Conservation (phyloP, 73 alveolate genomes). For the Uronychia binucleata region DNA sequence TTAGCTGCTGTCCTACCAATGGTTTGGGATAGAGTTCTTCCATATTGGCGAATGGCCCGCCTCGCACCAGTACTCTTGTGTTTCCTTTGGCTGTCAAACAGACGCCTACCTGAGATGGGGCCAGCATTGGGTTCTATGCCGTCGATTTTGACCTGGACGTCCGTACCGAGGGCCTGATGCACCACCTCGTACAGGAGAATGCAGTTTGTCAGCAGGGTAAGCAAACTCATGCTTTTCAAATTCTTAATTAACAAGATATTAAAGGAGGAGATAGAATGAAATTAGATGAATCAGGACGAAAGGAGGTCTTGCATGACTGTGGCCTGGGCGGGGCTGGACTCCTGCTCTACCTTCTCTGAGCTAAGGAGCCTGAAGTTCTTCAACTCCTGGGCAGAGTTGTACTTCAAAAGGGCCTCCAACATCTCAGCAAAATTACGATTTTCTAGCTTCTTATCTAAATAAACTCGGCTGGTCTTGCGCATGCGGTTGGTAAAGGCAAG, state of each 20-base stretch:
- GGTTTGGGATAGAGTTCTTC: conserved; percentile 70
- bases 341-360: background rate
- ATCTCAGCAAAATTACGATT: background rate
- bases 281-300: background rate
- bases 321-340: background rate
- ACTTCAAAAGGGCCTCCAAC: background rate
- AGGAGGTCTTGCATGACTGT: background rate
- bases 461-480: background rate
- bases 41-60: conserved; percentile 66
- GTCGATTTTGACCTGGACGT: background rate
- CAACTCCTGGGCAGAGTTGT: background rate
- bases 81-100: conserved; percentile 36
- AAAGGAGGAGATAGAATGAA: background rate
- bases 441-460: background rate
- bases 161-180: background rate
- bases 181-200: background rate
- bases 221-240: background rate
- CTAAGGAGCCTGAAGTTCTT: background rate
- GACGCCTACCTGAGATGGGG: conserved; percentile 61
- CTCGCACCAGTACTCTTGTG: conserved; percentile 91
- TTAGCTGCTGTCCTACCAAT: background rate
- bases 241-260: background rate
- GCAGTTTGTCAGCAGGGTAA: background rate
- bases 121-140: conserved; percentile 93
- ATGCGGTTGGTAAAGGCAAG: background rate